phyloP scores from a whole-genome alignment of 2,329 filamentous ascomycete species.

The Drechslerella dactyloides region DNA sequence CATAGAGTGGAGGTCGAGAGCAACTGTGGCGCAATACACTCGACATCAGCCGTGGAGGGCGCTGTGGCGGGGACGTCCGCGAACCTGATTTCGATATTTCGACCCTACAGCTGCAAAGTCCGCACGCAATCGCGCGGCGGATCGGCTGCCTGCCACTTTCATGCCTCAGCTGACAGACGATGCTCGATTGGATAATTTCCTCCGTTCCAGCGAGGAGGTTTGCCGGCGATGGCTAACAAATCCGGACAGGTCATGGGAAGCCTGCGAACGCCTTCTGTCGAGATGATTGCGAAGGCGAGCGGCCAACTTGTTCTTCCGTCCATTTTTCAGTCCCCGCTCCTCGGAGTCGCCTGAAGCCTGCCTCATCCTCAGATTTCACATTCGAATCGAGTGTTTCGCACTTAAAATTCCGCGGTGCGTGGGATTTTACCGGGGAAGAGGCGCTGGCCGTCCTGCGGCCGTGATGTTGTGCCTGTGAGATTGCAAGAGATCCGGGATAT shows the following conservation, averaged over 20 bases:
- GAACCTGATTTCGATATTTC: too few species aligned
- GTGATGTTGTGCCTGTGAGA: background rate
- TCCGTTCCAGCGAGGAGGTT: background rate
- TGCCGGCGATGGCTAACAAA: background rate
- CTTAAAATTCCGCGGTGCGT: background rate
- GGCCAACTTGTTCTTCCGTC: background rate
- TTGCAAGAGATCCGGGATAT: background rate
- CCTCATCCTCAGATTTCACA: background rate
- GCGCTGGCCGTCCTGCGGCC: background rate
- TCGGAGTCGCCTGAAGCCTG: background rate
- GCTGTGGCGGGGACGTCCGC: too few species aligned
- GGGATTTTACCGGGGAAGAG: constrained; percentile 1
- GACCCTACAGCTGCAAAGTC: too few species aligned
- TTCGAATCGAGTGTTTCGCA: background rate
- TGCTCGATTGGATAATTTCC: background rate
- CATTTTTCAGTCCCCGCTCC: background rate
- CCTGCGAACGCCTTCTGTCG: background rate
- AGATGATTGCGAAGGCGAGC: background rate
- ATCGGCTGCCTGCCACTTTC: background rate
- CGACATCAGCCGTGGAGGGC: too few species aligned
- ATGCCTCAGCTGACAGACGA: background rate
- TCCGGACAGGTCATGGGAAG: background rate
- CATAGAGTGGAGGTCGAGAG: too few species aligned
- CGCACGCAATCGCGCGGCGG: too few species aligned
- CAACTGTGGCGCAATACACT: too few species aligned